Percentiles rank a stretch among this genome's conserved stretches.
phyloP scores from a whole-genome alignment of 371 early-diverging fungal species.

The Mucor racemosus region DNA sequence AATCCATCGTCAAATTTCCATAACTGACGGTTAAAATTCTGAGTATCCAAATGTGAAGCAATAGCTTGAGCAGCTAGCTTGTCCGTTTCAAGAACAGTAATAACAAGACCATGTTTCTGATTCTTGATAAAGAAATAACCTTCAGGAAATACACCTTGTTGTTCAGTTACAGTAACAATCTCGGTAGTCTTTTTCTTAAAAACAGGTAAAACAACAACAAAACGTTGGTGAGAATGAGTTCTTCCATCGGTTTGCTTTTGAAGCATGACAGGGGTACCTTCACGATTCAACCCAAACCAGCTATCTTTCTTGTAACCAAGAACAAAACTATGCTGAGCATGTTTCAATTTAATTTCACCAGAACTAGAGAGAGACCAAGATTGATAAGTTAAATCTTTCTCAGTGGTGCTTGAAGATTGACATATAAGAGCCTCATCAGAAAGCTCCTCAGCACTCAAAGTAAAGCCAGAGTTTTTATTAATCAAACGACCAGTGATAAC shows the following conservation, averaged over 20 bases:
- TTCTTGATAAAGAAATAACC: conserved; percentile 68
- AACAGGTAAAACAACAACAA: conserved; percentile 39
- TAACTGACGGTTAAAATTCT: conserved; percentile 54
- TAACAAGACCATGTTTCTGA: conserved; percentile 50
- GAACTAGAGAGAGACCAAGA: conserved; percentile 33
- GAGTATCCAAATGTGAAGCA: conserved; percentile 47
- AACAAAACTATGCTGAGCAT: conserved; percentile 36
- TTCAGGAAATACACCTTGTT: conserved; percentile 54
- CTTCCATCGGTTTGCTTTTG: conserved; percentile 35
- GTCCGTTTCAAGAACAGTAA: conserved; percentile 42
- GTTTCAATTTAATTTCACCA: conserved; percentile 44
- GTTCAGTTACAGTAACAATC: conserved; percentile 26
- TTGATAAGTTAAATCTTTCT: conserved; percentile 29
- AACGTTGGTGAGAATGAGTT: conserved; percentile 35
- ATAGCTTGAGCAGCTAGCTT: conserved; percentile 39
- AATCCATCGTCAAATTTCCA: conserved; percentile 62
- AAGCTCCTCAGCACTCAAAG: conserved; percentile 52
- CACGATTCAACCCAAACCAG: conserved; percentile 44
- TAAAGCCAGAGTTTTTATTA: conserved; percentile 59
- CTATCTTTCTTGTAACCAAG: conserved; percentile 54
- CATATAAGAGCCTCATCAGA: conserved; percentile 47
- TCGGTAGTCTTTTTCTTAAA: conserved; percentile 38
- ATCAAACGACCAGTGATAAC: conserved; percentile 44
- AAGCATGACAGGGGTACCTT: conserved; percentile 41
- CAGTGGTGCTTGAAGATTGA: conserved; percentile 38